Base-by-base conservation (phyloP, 768 basidiomycete species). In the Termitomyces sp. region DNA sequence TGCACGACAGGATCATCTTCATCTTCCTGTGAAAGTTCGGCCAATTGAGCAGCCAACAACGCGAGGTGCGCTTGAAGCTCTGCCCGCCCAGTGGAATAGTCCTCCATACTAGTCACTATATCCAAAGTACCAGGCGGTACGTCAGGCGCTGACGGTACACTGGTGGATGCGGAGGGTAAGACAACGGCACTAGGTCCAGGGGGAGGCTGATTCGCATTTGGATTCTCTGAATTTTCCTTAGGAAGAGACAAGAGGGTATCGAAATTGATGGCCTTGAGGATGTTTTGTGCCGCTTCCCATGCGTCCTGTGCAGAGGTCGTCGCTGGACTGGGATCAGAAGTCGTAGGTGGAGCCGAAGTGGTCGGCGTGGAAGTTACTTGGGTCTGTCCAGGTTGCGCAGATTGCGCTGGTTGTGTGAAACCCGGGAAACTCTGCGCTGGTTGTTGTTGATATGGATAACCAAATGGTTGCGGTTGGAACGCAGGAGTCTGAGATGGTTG, bases 201-300 rank as follows among this genome's bases (percentile, higher is more conserved):
- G 14, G 40, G 28, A 40, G 45, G 38, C 40, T 26, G 53, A n/a
- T 42, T 52, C 12, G 56, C 19, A 21, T 58, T 59, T 47, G 57
- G 51, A 52, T 62, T 55, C 37, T 61, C 51, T 22, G 59, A 61
- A n/a, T 71, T 71, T 32, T 74, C 74, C 12, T 66, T 56, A 12
- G 76, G 65, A 45, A 79, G 57, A 53, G 78, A 74, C 28, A 80
- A 68, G 26, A 86, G 67, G 21, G 71, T 72, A 4, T 81, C 82
- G 62, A 88, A 87, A 65, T 88, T 87, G 70, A 90, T 87, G 3
- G 87, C 87, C 61, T 84, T 82, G 51, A 90, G 74, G 45, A 90
- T 90, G 58, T 80, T 85, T 62, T 89, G 85, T 8, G 88, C 88
- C 0, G 88, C 87, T 64, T 87, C 83, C 78, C 87, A 89, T 12